phyloP scores from a whole-genome alignment of 352 stramenopile species.

The Phytophthora syringae region DNA sequence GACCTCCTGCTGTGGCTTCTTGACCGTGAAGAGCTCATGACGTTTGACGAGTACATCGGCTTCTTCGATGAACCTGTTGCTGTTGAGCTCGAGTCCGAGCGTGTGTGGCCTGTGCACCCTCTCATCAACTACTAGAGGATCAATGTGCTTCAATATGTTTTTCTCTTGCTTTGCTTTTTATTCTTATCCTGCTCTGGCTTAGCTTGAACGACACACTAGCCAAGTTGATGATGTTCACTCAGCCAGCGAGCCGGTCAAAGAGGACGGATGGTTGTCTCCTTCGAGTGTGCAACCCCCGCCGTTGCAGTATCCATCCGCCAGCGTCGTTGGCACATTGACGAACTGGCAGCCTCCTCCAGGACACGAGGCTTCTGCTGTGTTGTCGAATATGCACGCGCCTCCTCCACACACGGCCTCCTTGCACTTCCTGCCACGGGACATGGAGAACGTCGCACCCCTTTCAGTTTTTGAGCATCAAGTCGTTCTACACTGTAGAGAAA shows the following conservation, averaged over 20 bases:
- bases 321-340: conserved; percentile 45
- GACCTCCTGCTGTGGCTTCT: conserved; percentile 66
- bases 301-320: conserved; percentile 61
- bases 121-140: conserved; percentile 70
- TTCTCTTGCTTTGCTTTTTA: too few species aligned
- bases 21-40: conserved; percentile 67
- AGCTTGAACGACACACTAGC: too few species aligned
- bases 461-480: conserved; percentile 24
- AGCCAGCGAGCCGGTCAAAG: conserved; percentile 48
- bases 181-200: neutral
- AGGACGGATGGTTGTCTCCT: conserved; percentile 47
- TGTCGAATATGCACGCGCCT: conserved; percentile 63
- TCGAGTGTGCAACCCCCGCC: conserved; percentile 61
- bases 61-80: conserved; percentile 49
- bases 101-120: conserved; percentile 76
- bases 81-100: conserved; percentile 71
- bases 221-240: too few species aligned
- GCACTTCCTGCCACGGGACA: conserved; percentile 47
- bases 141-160: too few species aligned
- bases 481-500: neutral
- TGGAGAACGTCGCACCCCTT: conserved; percentile 40
- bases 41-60: conserved; percentile 57
- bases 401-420: conserved; percentile 54
- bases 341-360: conserved; percentile 63
- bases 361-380: conserved; percentile 41